Percentiles rank a stretch among this genome's conserved stretches.
Evolutionary conservation across 768 basidiomycete genomes (phyloP).

Genomic region (Naganishia vishniacii): DNA sequence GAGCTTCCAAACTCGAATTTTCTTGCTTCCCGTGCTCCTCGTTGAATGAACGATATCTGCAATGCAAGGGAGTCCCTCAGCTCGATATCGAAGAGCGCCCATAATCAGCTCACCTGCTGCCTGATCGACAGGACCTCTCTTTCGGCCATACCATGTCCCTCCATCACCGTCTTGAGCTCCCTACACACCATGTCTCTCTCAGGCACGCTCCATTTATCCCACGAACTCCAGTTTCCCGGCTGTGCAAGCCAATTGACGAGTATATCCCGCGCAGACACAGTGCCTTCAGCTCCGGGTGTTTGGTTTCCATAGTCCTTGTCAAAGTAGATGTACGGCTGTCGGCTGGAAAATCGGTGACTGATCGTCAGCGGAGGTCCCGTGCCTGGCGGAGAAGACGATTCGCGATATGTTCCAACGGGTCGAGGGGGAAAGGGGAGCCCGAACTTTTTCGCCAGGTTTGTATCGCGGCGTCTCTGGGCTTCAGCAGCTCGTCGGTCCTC

Average conservation of each 20-base stretch:
- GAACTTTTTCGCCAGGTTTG: not conserved
- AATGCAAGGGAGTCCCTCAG: too few species aligned
- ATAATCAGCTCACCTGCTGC: not conserved
- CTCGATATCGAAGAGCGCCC: not conserved
- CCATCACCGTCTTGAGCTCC: not conserved
- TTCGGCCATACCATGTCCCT: constrained; percentile 2
- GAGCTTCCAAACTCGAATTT: not conserved
- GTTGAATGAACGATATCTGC: constrained; percentile 8
- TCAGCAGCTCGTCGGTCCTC: constrained; percentile 9
- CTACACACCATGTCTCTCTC: constrained; percentile 2
- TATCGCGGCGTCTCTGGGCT: constrained; percentile 15
- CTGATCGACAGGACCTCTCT: constrained; percentile 1
- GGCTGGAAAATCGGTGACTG: too few species aligned
- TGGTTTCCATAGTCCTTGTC: constrained; percentile 16
- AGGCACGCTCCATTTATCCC: not conserved
- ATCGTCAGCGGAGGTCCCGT: not conserved
- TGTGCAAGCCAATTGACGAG: constrained; percentile 8
- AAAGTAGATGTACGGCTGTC: constrained; percentile 9
- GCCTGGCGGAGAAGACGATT: not conserved
- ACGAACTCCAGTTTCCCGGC: not conserved
- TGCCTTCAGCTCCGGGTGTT: not conserved
- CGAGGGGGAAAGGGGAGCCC: constrained; percentile 5
- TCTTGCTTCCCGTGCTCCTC: constrained; percentile 6
- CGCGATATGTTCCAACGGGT: not conserved
- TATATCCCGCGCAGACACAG: not conserved